phyloP scores from a whole-genome alignment of 768 basidiomycete species.

The Suillus clintonianus region DNA sequence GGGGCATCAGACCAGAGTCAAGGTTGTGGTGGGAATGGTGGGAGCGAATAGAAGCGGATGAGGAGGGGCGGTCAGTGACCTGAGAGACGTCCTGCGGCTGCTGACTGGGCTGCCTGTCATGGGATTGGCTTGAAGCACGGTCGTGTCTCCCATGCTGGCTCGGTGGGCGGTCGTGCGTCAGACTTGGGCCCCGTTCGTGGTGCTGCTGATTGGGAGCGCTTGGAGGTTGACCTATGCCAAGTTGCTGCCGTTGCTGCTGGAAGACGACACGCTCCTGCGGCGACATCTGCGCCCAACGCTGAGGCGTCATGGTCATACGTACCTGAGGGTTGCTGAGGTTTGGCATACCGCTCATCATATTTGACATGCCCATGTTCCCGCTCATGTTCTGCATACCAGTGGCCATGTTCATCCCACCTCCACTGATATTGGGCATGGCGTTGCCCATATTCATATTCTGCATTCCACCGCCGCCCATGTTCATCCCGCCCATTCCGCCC shows the following conservation, averaged over 20 bases:
- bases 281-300: slow-evolving; percentile 30
- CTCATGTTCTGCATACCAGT: slow-evolving; percentile 20
- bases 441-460: slow-evolving; percentile 18
- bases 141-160: slow-evolving; percentile 25
- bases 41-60: slow-evolving; percentile 29
- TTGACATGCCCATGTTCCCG: slow-evolving; percentile 17
- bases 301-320: slow-evolving; percentile 21
- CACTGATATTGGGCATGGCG: slow-evolving; percentile 13
- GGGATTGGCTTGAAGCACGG: slow-evolving; percentile 23
- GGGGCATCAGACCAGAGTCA: slow-evolving; percentile 24
- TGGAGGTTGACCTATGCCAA: slow-evolving; percentile 12
- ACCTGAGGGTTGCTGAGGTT: slow-evolving; percentile 8
- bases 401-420: slow-evolving; percentile 25
- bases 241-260: slow-evolving; percentile 29
- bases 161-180: slow-evolving; percentile 25
- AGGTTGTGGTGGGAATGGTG: slow-evolving; percentile 26
- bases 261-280: slow-evolving; percentile 29
- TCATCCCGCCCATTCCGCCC: slow-evolving; percentile 23
- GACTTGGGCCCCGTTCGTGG: slow-evolving; percentile 22
- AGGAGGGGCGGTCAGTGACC: slow-evolving; percentile 24
- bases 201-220: slow-evolving; percentile 17
- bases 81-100: not conserved
- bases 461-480: slow-evolving; percentile 21
- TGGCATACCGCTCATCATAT: slow-evolving; percentile 11
- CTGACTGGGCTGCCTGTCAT: slow-evolving; percentile 17